These are phyloP conservation scores for Agastache rugosa DNA, from an alignment of 257 asterid species.

Conservation along the genomic window DNA sequence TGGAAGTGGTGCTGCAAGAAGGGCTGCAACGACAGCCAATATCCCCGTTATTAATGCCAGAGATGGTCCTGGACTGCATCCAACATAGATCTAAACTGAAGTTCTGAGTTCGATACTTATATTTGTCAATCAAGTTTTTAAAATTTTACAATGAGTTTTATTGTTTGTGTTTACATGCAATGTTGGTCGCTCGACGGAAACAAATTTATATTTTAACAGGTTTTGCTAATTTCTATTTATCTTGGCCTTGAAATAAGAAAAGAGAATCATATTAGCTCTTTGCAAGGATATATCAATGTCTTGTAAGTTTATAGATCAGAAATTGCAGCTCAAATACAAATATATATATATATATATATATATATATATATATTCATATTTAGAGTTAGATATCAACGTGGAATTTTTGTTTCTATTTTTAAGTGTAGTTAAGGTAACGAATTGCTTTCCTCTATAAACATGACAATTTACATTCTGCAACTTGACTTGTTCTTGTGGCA, in stretches of 20 bases:
- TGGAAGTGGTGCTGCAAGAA: constrained; percentile 95
- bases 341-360: too few species aligned
- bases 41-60: constrained; percentile 96
- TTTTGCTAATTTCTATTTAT: background rate
- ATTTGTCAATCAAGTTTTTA: background rate
- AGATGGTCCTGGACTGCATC: constrained; percentile 99
- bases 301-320: background rate
- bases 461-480: too few species aligned
- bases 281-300: constrained; percentile 1
- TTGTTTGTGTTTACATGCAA: constrained; percentile 2
- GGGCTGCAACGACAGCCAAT: constrained; percentile 78
- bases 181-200: background rate
- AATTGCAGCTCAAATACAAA: background rate
- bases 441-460: too few species aligned
- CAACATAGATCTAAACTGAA: constrained; percentile 71
- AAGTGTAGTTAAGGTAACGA: too few species aligned
- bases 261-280: background rate
- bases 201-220: background rate
- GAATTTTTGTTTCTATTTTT: too few species aligned
- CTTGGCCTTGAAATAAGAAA: background rate
- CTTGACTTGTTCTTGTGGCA: too few species aligned
- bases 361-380: too few species aligned
- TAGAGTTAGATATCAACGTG: too few species aligned
- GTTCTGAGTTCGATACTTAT: constrained; percentile 8
- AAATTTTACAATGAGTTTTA: constrained; percentile 1